Percentiles rank a stretch among this genome's conserved stretches.
Conservation (phyloP, 257 asterid species). For the Lycium ferocissimum region DNA sequence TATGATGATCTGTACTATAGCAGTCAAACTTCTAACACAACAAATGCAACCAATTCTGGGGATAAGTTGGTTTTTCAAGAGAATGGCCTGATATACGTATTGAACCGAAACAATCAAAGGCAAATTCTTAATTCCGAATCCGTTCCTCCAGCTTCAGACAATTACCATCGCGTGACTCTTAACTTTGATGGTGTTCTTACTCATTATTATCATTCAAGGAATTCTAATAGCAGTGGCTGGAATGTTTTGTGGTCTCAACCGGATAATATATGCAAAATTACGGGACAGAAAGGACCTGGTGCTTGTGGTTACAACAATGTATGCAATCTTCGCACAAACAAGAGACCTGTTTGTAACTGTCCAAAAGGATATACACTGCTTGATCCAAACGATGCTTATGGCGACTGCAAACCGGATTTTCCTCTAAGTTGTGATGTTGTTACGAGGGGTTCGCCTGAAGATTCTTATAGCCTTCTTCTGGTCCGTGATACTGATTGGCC, state of each 20-base stretch:
- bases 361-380: conserved; percentile 40
- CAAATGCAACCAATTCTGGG: conserved; percentile 39
- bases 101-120: conserved; percentile 33
- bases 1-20: conserved; percentile 51
- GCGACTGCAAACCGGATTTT: conserved; percentile 44
- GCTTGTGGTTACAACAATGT: conserved; percentile 55
- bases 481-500: conserved; percentile 44
- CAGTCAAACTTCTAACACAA: conserved; percentile 36
- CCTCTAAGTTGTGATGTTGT: conserved; percentile 34
- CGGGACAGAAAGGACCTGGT: conserved; percentile 29
- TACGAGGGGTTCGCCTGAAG: conserved; percentile 27
- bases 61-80: conserved; percentile 39
- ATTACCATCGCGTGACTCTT: conserved; percentile 52
- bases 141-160: conserved; percentile 30
- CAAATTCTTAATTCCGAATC: conserved; percentile 14
- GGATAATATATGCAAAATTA: conserved; percentile 38
- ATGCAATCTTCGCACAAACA: conserved; percentile 37
- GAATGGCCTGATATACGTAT: conserved; percentile 39
- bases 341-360: conserved; percentile 46
- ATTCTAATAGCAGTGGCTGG: conserved; percentile 45
- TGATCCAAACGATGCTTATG: conserved; percentile 38
- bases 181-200: conserved; percentile 54
- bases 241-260: conserved; percentile 38
- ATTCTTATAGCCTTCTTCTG: conserved; percentile 17
- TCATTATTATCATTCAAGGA: conserved; percentile 54